These are phyloP conservation scores for Rhynchosporium agropyri DNA, from an alignment of 2,329 filamentous ascomycete genomes.

Conservation along the genomic window DNA sequence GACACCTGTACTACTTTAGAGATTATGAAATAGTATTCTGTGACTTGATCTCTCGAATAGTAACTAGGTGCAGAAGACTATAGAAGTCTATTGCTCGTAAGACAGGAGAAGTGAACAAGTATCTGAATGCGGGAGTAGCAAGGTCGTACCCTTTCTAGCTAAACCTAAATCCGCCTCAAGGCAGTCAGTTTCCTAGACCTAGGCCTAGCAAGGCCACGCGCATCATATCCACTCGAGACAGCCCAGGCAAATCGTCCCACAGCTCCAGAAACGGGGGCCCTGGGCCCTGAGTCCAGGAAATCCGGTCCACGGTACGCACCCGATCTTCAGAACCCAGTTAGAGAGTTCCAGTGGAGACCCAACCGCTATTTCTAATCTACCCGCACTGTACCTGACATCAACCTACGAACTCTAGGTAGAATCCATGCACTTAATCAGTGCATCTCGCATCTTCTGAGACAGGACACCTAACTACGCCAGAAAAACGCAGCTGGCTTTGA, in stretches of 20 bases:
- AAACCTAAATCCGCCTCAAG: background rate
- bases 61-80: no score
- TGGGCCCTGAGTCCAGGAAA: background rate
- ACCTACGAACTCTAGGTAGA: no score
- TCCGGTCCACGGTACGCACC: no score
- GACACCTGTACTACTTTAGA: no score
- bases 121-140: conserved; percentile 12
- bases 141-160: background rate
- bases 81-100: no score
- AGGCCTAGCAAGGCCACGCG: conserved; percentile 9
- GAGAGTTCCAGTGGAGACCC: background rate
- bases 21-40: no score
- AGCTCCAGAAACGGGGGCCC: background rate
- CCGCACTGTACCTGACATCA: background rate
- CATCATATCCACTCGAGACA: conserved; percentile 5
- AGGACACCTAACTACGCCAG: no score
- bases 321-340: background rate
- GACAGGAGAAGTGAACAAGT: background rate
- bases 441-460: no score
- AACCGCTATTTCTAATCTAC: conserved; percentile 5
- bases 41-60: no score
- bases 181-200: background rate
- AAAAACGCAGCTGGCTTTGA: no score
- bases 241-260: no score
- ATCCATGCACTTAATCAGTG: no score